Percentiles rank a stretch among this genome's conserved stretches.
Evolutionary conservation across 257 asterid genomes (phyloP).

Genomic region (Solanum medicagineum): DNA sequence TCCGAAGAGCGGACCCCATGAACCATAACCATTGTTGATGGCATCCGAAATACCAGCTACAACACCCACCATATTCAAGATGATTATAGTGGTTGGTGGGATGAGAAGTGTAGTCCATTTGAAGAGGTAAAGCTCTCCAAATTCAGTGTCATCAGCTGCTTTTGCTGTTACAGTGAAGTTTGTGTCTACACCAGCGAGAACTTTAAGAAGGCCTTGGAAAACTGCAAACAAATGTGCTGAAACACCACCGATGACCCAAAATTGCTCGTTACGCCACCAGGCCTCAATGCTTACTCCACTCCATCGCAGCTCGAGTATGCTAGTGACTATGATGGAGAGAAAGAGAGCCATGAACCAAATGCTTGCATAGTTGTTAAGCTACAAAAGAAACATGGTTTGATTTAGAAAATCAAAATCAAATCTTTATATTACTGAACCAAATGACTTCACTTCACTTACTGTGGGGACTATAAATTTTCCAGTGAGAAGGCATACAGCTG

Average conservation of each 20-base stretch:
- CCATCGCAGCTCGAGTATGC: conserved; percentile 79
- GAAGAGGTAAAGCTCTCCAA: conserved; percentile 83
- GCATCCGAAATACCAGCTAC: conserved; percentile 83
- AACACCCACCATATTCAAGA: conserved; percentile 70
- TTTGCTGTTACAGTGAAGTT: conserved; percentile 72
- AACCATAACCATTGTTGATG: conserved; percentile 61
- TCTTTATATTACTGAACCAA: not conserved
- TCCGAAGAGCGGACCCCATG: conserved; percentile 81
- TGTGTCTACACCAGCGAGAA: conserved; percentile 72
- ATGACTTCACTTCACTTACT: conserved; percentile 26
- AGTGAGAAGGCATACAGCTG: conserved; percentile 78
- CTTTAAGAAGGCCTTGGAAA: conserved; percentile 87
- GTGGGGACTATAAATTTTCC: conserved; percentile 83
- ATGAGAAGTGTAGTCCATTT: conserved; percentile 86
- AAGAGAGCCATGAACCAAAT: conserved; percentile 76
- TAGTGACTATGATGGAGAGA: conserved; percentile 61
- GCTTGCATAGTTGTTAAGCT: conserved; percentile 71
- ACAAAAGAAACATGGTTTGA: conserved; percentile 6
- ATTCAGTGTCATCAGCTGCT: conserved; percentile 59
- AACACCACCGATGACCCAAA: conserved; percentile 86
- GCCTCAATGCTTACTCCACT: conserved; percentile 83
- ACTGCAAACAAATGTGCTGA: conserved; percentile 79
- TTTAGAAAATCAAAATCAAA: not conserved
- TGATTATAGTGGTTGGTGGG: conserved; percentile 72
- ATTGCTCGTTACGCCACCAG: conserved; percentile 87